phyloP scores from a whole-genome alignment of 106 monocot species.

The Platanthera guangdongensis region DNA sequence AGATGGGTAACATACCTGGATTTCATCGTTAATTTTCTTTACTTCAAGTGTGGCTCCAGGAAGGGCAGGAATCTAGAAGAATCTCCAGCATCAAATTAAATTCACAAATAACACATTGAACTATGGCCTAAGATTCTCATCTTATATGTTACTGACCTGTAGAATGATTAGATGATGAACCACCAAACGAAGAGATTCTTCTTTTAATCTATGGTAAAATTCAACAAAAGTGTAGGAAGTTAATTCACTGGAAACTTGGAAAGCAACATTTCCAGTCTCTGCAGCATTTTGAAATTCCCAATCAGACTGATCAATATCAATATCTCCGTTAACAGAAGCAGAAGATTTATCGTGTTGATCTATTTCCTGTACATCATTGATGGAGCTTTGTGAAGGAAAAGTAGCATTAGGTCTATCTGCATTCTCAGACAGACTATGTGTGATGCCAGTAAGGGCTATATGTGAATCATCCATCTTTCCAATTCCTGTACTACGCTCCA shows the following conservation, averaged over 20 bases:
- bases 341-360: not conserved
- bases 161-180: not conserved
- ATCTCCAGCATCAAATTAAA: not conserved
- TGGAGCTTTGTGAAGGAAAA: not conserved
- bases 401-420: not conserved
- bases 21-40: not conserved
- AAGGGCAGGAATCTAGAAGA: not conserved
- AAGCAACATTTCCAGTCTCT: not conserved
- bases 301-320: not conserved
- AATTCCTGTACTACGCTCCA: not conserved
- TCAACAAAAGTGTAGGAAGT: not conserved
- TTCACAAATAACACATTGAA: slow-evolving; percentile 2
- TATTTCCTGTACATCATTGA: not conserved
- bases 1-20: not conserved
- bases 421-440: not conserved
- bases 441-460: slow-evolving; percentile 1
- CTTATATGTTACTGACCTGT: not conserved
- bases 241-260: not conserved
- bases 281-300: slow-evolving; percentile 2
- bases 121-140: not conserved
- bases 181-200: slow-evolving; percentile 2
- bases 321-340: slow-evolving; percentile 1
- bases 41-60: not conserved
- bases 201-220: slow-evolving; percentile 1
- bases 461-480: slow-evolving; percentile 3